Evolutionary conservation across 768 basidiomycete species (phyloP).

Genomic region (Lepiota brunneoincarnata): DNA sequence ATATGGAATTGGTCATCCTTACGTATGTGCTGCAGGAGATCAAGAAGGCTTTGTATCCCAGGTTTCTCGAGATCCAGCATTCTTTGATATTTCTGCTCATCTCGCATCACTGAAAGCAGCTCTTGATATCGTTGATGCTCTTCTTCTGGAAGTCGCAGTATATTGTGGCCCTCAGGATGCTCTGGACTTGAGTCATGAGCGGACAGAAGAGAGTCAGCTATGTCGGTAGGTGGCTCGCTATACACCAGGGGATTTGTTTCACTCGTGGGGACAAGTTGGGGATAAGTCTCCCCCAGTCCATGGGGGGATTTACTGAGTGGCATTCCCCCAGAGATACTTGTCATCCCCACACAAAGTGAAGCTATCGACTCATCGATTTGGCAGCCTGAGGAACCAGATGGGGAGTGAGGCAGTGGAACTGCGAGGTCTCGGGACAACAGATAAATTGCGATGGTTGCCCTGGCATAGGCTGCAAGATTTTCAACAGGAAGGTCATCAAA

Average conservation of each 20-base stretch:
- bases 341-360: background rate
- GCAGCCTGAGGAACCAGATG: background rate
- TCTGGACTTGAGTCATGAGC: background rate
- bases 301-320: no score
- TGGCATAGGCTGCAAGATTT: background rate
- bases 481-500: background rate
- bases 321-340: background rate
- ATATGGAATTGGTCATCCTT: background rate
- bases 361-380: background rate
- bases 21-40: constrained; percentile 2
- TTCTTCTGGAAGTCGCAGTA: background rate
- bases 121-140: background rate
- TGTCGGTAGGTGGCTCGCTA: no score
- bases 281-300: no score
- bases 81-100: background rate
- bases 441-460: background rate
- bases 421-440: background rate
- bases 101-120: background rate
- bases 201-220: background rate
- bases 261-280: no score
- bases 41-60: background rate
- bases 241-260: no score
- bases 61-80: background rate
- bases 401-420: background rate
- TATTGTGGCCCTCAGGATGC: background rate